phyloP scores from a whole-genome alignment of 106 monocot species.

The Dendrobium catenatum region DNA sequence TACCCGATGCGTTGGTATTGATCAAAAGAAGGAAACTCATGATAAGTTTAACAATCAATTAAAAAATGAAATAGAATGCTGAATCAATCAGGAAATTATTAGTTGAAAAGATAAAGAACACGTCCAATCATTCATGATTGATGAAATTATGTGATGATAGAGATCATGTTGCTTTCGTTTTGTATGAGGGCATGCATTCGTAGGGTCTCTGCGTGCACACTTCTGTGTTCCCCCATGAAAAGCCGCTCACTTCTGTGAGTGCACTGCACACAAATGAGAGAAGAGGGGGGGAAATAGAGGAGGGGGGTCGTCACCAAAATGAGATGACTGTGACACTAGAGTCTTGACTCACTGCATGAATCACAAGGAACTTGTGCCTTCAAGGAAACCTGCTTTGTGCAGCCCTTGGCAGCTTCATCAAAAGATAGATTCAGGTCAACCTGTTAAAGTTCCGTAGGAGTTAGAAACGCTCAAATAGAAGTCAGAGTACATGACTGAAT shows the following conservation, averaged over 20 bases:
- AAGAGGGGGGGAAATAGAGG: not conserved
- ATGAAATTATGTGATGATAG: not conserved
- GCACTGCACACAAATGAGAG: not conserved
- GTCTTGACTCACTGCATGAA: slow-evolving; percentile 50
- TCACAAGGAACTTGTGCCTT: slow-evolving; percentile 39
- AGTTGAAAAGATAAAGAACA: not conserved
- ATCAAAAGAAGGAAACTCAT: not conserved
- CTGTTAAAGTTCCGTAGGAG: slow-evolving; percentile 21
- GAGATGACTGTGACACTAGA: not conserved
- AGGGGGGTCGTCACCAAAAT: not conserved
- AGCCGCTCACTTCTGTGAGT: not conserved
- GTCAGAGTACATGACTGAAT: not conserved
- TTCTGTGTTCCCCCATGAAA: not conserved
- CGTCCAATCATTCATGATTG: not conserved
- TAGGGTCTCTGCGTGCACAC: not conserved
- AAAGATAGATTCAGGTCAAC: slow-evolving; percentile 51
- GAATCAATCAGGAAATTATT: not conserved
- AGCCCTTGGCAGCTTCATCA: slow-evolving; percentile 58
- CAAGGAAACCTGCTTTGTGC: slow-evolving; percentile 49
- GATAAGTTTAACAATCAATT: slow-evolving; percentile 1
- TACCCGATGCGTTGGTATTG: not conserved
- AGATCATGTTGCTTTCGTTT: not conserved
- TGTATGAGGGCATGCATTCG: not conserved
- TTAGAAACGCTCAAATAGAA: not conserved
- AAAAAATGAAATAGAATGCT: not conserved